Evolutionary conservation across 352 stramenopile species (phyloP).

Genomic region (Pythium coloratum): DNA sequence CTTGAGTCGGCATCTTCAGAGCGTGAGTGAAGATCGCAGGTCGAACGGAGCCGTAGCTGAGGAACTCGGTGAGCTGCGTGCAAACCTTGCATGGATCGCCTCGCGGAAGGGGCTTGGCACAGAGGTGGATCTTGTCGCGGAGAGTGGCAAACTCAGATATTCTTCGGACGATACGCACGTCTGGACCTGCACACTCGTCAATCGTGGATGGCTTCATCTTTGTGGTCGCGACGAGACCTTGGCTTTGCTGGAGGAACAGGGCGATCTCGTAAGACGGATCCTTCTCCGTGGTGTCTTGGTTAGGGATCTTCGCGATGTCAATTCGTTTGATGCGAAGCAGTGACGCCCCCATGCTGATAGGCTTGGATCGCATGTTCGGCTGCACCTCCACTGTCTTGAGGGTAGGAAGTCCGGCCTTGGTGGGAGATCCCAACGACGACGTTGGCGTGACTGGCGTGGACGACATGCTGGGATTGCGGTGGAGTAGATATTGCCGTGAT

Average conservation of each 20-base stretch:
- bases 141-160: background rate
- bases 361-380: background rate
- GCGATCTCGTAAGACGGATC: conserved; percentile 5
- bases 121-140: background rate
- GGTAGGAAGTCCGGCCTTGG: background rate
- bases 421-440: background rate
- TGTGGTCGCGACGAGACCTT: background rate
- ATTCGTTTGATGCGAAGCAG: conserved; percentile 4
- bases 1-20: background rate
- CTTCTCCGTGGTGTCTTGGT: background rate
- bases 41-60: background rate
- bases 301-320: background rate
- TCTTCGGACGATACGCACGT: background rate
- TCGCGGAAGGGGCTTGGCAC: background rate
- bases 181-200: background rate
- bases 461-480: background rate
- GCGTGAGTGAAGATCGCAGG: background rate
- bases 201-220: background rate
- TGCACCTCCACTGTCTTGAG: background rate
- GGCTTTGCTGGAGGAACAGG: background rate
- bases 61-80: background rate
- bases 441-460: background rate
- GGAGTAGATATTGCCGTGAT: background rate
- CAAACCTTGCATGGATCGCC: background rate
- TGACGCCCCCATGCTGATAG: background rate